Conservation (phyloP, 805 yeast genomes). For the Wickerhamomyces canadensis region DNA sequence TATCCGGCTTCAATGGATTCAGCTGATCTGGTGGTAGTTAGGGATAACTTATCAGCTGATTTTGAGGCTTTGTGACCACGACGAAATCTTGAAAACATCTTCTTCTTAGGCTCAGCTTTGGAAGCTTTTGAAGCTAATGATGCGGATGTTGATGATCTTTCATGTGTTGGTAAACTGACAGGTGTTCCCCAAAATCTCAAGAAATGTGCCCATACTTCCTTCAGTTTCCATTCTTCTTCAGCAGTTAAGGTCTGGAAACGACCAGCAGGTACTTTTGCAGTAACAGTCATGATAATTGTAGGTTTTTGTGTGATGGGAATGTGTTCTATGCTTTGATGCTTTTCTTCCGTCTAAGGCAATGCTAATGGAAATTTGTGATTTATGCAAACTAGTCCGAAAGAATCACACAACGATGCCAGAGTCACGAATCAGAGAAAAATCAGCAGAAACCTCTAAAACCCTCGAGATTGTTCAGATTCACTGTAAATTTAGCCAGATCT, state of each 20-base stretch:
- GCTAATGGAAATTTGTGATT: too few species aligned
- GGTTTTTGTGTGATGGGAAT: too few species aligned
- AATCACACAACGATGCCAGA: too few species aligned
- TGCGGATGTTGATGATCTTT: conserved; percentile 11
- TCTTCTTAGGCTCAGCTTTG: conserved; percentile 19
- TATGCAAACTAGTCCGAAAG: too few species aligned
- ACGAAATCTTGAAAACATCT: conserved; percentile 21
- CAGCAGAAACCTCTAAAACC: too few species aligned
- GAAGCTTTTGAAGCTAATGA: conserved; percentile 4
- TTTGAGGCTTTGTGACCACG: conserved; percentile 11
- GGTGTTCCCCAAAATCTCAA: conserved; percentile 53
- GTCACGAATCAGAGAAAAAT: too few species aligned
- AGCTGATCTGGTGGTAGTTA: conserved; percentile 22
- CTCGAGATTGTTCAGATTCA: too few species aligned
- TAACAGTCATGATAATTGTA: conserved; percentile 12
- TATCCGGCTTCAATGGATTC: conserved; percentile 27
- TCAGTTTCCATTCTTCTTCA: conserved; percentile 59
- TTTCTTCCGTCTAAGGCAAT: too few species aligned
- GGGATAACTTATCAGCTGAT: conserved; percentile 12
- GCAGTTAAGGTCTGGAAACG: conserved; percentile 39
- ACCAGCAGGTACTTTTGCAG: conserved; percentile 28
- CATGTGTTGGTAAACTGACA: conserved; percentile 20
- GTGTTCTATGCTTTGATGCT: too few species aligned
- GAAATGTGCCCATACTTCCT: conserved; percentile 66
- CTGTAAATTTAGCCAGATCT: too few species aligned